Conservation (phyloP, 2,329 filamentous ascomycete species). For the Shiraia sp. region DNA sequence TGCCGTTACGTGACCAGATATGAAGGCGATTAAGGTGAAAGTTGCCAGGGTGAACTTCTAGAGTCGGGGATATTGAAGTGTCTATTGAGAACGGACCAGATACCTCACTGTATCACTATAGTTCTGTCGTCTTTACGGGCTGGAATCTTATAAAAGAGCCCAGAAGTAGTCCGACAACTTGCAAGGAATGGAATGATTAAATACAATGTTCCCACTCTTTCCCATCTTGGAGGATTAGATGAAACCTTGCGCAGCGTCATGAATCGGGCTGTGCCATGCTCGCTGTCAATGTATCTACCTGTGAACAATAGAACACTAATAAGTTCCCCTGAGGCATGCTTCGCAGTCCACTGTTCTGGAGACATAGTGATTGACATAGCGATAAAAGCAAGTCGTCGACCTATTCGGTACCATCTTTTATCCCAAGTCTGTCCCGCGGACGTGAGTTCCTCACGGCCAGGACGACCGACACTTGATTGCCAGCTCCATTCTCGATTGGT, state of each 20-base stretch:
- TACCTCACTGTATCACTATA: constrained; percentile 1
- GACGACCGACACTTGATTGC: constrained; percentile 3
- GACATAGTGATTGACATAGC: constrained; percentile 10
- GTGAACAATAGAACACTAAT: constrained; percentile 14
- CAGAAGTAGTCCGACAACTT: neutral
- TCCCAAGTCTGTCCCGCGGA: constrained; percentile 3
- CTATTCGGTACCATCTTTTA: constrained; percentile 9
- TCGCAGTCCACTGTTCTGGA: constrained; percentile 7
- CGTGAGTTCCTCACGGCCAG: constrained; percentile 3
- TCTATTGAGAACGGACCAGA: too few relatives aligned
- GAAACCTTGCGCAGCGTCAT: constrained; percentile 8
- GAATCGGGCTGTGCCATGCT: constrained; percentile 12
- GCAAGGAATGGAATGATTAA: constrained; percentile 5
- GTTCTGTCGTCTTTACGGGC: neutral
- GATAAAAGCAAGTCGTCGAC: constrained; percentile 6
- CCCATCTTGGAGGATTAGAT: constrained; percentile 5
- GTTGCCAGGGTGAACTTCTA: too few relatives aligned
- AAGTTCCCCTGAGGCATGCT: constrained; percentile 9
- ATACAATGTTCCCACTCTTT: constrained; percentile 11
- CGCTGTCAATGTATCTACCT: constrained; percentile 3
- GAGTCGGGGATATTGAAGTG: too few relatives aligned
- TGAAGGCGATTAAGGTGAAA: too few relatives aligned
- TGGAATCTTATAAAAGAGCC: constrained; percentile 2
- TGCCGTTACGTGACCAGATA: too few relatives aligned
- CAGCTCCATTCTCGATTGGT: constrained; percentile 6